phyloP scores from a whole-genome alignment of 805 yeast species.

The Lipomyces kockii region DNA sequence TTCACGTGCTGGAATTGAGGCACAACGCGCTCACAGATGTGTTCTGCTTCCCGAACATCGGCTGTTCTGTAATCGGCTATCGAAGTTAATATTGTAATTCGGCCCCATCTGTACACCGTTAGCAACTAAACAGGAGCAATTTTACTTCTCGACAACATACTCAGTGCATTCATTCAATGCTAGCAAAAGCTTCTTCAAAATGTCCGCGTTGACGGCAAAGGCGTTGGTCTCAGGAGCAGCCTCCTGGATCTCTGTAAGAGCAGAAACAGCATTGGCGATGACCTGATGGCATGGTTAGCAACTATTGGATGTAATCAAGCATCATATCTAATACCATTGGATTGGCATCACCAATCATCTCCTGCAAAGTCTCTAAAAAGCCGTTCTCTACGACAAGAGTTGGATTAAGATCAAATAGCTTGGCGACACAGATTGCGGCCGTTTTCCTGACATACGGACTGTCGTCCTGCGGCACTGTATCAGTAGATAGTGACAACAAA shows the following conservation, averaged over 20 bases:
- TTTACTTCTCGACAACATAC: conserved; percentile 26
- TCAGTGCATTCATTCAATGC: conserved; percentile 97
- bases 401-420: conserved; percentile 83
- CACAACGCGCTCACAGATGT: conserved; percentile 83
- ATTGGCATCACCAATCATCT: conserved; percentile 79
- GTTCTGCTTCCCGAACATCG: conserved; percentile 69
- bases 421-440: conserved; percentile 96
- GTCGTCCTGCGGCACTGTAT: conserved; percentile 58
- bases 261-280: conserved; percentile 88
- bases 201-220: conserved; percentile 49
- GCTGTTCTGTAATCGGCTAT: conserved; percentile 69
- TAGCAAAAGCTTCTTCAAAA: conserved; percentile 63
- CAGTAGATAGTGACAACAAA: neutral
- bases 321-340: conserved; percentile 69
- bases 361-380: conserved; percentile 69
- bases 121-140: neutral
- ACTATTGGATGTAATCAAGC: neutral
- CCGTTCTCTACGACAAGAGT: conserved; percentile 85
- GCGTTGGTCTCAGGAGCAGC: conserved; percentile 60
- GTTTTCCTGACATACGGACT: conserved; percentile 98
- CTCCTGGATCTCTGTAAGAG: conserved; percentile 81
- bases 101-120: conserved; percentile 67
- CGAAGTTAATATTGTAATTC: conserved; percentile 85
- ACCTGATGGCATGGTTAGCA: conserved; percentile 42
- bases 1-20: conserved; percentile 98